Evolutionary conservation across 805 yeast genomes (phyloP), one percentile per base, ranked within the genome.

Genomic region (Jamesozyma jinghongensis): DNA sequence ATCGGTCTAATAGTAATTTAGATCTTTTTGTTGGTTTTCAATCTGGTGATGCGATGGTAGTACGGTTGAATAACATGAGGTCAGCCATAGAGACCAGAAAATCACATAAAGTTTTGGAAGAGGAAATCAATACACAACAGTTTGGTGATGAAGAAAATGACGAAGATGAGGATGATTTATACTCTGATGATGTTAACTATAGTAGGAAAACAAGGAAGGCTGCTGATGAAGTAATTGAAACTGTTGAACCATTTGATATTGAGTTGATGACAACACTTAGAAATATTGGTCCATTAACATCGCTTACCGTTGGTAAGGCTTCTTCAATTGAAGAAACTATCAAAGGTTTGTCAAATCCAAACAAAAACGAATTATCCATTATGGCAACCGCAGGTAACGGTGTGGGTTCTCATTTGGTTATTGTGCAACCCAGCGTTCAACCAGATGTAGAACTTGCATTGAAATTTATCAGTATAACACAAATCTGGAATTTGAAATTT

Each of bases 271-370:
- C 85, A 48, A 61, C 63, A 1, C 54, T 87, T 10, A 52, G 70
- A 2, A 83, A 79, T 51, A 68, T 73, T 48, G 95, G 95, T 0
- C 95, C 95, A 0, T 66, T 83, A 11, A 68, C 83, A 2, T 75
- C 78, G 32, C 70, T 87, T 46, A 70, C 87, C 0, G 50, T 79
- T 27, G 95, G 88, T 0, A 68, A 69, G 37, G 67, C 73, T 20
- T 43, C 61, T 12, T 71, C 82, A 0, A 68, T 74, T 0, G 78
- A 75, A 14, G 65, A 65, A 34, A 71, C 68, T 41, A 65, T 74
- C 10, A 74, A 79, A 41, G 85, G 86, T 35, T 67, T 82, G 22
- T 65, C 74, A 0, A 83, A 83, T 54, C 90, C 94, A 2, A 80
- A 78, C 46, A 66, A 59, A 46, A 68, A 73, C 36, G 92, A 83